Evolutionary conservation across 2,329 filamentous ascomycete species (phyloP), one percentile per base, ranked within the genome.

Genomic region (Aspergillus neoniger): DNA sequence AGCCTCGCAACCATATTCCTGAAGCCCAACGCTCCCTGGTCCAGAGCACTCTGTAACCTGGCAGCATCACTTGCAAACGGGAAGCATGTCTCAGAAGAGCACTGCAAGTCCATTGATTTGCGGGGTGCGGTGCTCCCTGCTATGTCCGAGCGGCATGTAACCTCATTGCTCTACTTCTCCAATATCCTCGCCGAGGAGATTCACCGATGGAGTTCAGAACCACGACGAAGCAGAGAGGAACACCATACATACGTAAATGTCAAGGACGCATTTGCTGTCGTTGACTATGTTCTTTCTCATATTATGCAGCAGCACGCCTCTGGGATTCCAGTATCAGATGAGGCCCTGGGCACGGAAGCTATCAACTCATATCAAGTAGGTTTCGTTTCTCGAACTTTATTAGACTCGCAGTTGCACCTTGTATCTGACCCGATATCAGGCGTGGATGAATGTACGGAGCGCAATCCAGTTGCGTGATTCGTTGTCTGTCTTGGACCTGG

Each of bases 1-100:
- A 78, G 76, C 49, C 65, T 82, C 39, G 74, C 77, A 28, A 74
- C 79, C 3, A 75, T 81, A 51, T 81, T 81, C 61, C 70, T 76
- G 25, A 77, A 78, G 38, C 69, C 73, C 5, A 70, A 71, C 53
- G 69, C 74, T 39, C 70, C 73, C 12, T 81, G 78, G 78, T 74
- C 65, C 44, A 70, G 70, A 41, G 71, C 73, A 30, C 48, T 79
- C 4, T 69, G 71, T 61, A 73, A 76, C 48, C 55, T 79, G 14
- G 75, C 74, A 47, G 74, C 73, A 14, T 78, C 76, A 54, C 66
- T 80, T 8, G 72, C 74, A 8, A 71, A 74, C 59, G 74, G 76
- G 25, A 72, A 72, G 23, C 74, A 76, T 56, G 57, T 80, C 14
- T 61, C 72, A 1, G 74, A 78, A 57, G 68, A 74, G 5, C 59